Evolutionary conservation across 208 protist genomes (phyloP).

Genomic region (Trypanosoma cruzi): DNA sequence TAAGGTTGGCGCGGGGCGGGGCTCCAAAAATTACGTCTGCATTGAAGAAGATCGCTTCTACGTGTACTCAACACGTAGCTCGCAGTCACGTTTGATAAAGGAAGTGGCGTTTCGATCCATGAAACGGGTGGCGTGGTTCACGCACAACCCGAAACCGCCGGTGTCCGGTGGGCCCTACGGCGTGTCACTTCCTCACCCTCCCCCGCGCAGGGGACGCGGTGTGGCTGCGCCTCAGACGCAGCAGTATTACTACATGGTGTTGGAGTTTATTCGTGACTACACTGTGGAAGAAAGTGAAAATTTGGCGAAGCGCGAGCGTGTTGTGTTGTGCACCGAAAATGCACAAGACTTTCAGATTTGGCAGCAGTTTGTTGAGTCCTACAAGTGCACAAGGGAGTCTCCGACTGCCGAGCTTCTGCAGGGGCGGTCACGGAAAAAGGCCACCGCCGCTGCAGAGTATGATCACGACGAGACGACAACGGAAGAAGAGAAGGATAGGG

Average conservation of each 20-base stretch:
- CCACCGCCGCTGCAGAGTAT: conserved; percentile 3
- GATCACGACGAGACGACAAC: conserved; percentile 67
- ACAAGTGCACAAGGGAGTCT: conserved; percentile 37
- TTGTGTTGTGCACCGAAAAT: conserved; percentile 84
- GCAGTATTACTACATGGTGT: conserved; percentile 78
- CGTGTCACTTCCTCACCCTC: not conserved
- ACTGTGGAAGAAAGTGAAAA: conserved; percentile 25
- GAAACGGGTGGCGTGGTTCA: conserved; percentile 74
- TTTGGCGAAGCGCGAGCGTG: conserved; percentile 65
- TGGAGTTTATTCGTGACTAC: conserved; percentile 80
- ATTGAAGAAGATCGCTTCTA: conserved; percentile 69
- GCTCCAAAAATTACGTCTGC: conserved; percentile 72
- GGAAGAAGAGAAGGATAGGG: conserved; percentile 42
- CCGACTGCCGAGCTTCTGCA: conserved; percentile 13
- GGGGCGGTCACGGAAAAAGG: conserved; percentile 20
- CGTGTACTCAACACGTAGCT: conserved; percentile 65
- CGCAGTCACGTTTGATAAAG: conserved; percentile 51
- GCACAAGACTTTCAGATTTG: conserved; percentile 78
- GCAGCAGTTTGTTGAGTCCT: conserved; percentile 74
- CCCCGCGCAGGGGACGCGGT: conserved; percentile 2
- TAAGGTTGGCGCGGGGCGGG: conserved; percentile 70
- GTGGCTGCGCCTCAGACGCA: conserved; percentile 3
- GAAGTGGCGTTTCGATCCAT: conserved; percentile 78
- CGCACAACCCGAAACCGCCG: conserved; percentile 53
- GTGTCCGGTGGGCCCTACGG: conserved; percentile 6